Evolutionary conservation across 176 grass and related monocot species (phyloP), one percentile per base, ranked within the genome.

Genomic region (Carex littledalei): DNA sequence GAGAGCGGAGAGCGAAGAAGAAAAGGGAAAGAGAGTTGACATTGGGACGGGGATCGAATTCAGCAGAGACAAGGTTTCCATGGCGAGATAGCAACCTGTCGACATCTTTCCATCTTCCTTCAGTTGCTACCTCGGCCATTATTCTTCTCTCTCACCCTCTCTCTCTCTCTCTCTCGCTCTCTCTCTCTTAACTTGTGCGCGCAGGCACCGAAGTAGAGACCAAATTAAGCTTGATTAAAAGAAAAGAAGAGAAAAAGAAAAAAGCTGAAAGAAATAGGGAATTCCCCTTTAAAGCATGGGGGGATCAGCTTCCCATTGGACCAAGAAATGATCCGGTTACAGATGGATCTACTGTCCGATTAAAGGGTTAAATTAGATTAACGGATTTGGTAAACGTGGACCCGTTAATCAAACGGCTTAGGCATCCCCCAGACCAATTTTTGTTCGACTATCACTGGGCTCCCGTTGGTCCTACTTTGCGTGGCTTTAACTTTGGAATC

Each of bases 81-180:
- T 88, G 87, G 59, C 91, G 89, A 79, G 87, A 54, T 83, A 98
- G 91, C 69, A 98, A 91, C 87, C 84, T 92, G 78, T 98, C 93
- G 59, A 98, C 78, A 84, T 98, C 96, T 22, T 87, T 90, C 96
- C 96, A 95, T 78, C 91, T 89, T 11, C 67, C 89, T 55, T 85
- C 91, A 55, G 79, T 89, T 85, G 89, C 85, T 58, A 80, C 84
- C 83, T 72, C 81, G 39, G 62, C 75, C 79, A 83, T 69, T 67
- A 47, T 63, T 81, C 57, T 47, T 66, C 77, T 59, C 49, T 29
- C 37, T 39, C 37, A 5, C 35, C 4, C 37, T 6, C 37, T 1
- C 15, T 12, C 32, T 26, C 26, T 53, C 60, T 39, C 41, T 54
- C 43, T 60, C 15, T 12, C 32, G n/a, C n/a, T 53, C 60, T 39